Percentiles rank a stretch among this genome's conserved stretches.
These are phyloP conservation scores for Primulina eburnea DNA, from an alignment of 257 asterid genomes.

Conservation along the genomic window DNA sequence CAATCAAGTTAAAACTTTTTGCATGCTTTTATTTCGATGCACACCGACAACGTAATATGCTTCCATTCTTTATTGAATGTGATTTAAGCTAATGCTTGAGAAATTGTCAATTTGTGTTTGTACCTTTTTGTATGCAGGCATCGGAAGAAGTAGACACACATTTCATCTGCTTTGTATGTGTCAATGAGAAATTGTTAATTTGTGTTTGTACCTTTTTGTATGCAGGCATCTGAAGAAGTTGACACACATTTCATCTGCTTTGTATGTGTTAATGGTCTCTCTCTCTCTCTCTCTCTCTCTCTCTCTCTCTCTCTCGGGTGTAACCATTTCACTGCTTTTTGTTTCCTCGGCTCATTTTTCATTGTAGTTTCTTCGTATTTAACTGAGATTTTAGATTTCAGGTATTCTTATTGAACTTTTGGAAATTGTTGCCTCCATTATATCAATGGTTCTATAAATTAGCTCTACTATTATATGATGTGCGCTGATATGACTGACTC, in stretches of 20 bases:
- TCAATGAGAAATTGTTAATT: constrained; percentile 13
- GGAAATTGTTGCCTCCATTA: too few relatives aligned
- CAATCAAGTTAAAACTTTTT: not conserved
- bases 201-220: too few relatives aligned
- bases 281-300: constrained; percentile 17
- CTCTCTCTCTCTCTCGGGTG: not conserved
- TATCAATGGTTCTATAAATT: not conserved
- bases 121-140: constrained; percentile 55
- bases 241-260: too few relatives aligned
- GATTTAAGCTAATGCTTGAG: not conserved
- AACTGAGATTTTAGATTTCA: not conserved
- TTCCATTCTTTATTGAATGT: not conserved
- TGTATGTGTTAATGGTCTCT: constrained; percentile 33
- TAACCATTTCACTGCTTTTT: not conserved
- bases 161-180: constrained; percentile 79
- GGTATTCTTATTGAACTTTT: too few relatives aligned
- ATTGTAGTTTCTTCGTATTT: not conserved
- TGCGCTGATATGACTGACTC: not conserved
- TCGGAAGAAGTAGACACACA: constrained; percentile 68
- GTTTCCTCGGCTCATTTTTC: too few relatives aligned
- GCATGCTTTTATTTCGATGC: not conserved
- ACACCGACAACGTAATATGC: too few relatives aligned
- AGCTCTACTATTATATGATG: not conserved
- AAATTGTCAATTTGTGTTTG: constrained; percentile 18
- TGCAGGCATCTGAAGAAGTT: too few relatives aligned